These are phyloP conservation scores for Mesotaenium endlicherianum DNA, from an alignment of 139 green algal genomes.

Conservation along the genomic window DNA sequence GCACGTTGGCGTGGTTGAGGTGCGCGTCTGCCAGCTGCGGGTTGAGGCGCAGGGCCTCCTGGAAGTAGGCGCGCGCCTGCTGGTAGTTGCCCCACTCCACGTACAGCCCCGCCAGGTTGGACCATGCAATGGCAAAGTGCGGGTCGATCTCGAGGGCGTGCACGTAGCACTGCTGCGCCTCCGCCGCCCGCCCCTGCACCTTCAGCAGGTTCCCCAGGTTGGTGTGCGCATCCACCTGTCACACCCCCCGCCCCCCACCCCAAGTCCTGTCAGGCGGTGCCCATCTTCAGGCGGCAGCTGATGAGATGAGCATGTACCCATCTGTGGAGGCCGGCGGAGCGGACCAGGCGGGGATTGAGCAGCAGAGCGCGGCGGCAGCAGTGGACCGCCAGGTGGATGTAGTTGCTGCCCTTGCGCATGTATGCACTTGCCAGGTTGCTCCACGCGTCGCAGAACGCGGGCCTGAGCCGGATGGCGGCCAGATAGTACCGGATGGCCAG, in stretches of 20 bases:
- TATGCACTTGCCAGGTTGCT: slow-evolving; percentile 40
- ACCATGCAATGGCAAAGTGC: slow-evolving; percentile 70
- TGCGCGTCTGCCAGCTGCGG: slow-evolving; percentile 67
- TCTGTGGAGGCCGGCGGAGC: slow-evolving; percentile 16
- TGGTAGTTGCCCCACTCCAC: slow-evolving; percentile 61
- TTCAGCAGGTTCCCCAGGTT: slow-evolving; percentile 82
- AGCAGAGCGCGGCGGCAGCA: slow-evolving; percentile 35
- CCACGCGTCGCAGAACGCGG: slow-evolving; percentile 40
- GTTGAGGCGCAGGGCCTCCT: slow-evolving; percentile 65
- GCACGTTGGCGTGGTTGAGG: slow-evolving; percentile 60
- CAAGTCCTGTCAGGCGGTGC: not conserved
- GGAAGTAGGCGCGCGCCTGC: slow-evolving; percentile 66
- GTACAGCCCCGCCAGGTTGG: slow-evolving; percentile 70
- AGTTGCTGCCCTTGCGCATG: slow-evolving; percentile 65
- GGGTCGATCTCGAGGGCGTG: slow-evolving; percentile 64
- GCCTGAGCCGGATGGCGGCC: slow-evolving; percentile 44
- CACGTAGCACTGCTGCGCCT: slow-evolving; percentile 70
- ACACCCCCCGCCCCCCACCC: not conserved
- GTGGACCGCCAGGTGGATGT: not conserved
- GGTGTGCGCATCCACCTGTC: slow-evolving; percentile 68
- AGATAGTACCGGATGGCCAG: slow-evolving; percentile 82
- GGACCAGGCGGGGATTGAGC: slow-evolving; percentile 59
- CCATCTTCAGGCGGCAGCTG: not conserved
- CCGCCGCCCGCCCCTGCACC: slow-evolving; percentile 37
- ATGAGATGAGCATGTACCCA: not conserved